A percentile compares a stretch with the other conserved stretches of the same genome.
Evolutionary conservation across 495 filamentous ascomycete species (phyloP).

Genomic region (Sordaria brevicollis): DNA sequence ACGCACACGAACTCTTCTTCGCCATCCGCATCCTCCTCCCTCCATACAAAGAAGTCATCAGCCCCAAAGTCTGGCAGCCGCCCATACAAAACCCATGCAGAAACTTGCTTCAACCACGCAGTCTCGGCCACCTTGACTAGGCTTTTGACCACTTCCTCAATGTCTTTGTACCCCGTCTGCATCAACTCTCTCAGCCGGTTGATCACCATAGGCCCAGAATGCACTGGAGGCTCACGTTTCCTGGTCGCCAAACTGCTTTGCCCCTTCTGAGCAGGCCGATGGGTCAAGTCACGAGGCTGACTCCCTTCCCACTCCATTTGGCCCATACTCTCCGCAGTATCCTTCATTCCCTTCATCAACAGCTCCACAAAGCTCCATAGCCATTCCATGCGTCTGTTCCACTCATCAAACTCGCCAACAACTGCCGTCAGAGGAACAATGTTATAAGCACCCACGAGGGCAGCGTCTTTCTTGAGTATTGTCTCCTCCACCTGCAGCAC

Average conservation of each 20-base stretch:
- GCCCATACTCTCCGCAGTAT: background rate
- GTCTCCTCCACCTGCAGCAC: conserved; percentile 73
- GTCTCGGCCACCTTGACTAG: conserved; percentile 71
- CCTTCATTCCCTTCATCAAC: conserved; percentile 34
- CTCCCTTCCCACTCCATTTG: background rate
- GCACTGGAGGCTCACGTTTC: background rate
- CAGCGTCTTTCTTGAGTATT: conserved; percentile 59
- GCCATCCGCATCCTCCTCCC: conserved; percentile 20
- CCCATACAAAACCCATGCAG: conserved; percentile 85
- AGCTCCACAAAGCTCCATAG: conserved; percentile 60
- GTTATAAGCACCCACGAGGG: conserved; percentile 75
- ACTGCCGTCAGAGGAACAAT: conserved; percentile 85
- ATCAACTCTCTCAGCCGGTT: conserved; percentile 60
- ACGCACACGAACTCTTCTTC: conserved; percentile 27
- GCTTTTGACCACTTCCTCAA: conserved; percentile 61
- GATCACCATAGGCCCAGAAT: conserved; percentile 52
- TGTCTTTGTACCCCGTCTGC: conserved; percentile 80
- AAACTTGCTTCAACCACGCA: conserved; percentile 82
- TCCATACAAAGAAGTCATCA: conserved; percentile 74
- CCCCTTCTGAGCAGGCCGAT: conserved; percentile 3
- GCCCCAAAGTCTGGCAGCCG: conserved; percentile 60
- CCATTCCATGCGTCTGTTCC: conserved; percentile 79
- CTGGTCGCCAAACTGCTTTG: background rate
- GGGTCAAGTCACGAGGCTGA: background rate
- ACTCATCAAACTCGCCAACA: conserved; percentile 71